phyloP scores from a whole-genome alignment of 345 rosid species.

The Boechera divaricarpa region DNA sequence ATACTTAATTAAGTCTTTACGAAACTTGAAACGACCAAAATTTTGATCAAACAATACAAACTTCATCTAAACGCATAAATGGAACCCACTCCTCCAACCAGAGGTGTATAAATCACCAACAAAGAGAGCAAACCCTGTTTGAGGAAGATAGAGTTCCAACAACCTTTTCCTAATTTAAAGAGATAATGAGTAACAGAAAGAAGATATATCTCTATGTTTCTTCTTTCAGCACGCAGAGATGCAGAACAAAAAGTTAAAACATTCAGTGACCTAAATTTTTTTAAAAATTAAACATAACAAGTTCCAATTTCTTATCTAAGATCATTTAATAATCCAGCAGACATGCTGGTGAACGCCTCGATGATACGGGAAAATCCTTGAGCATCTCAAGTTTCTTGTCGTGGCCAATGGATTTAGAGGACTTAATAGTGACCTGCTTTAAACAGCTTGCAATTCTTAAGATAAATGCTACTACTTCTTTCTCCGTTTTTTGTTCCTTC shows the following conservation, averaged over 20 bases:
- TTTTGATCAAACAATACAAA: too few species aligned
- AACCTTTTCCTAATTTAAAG: not conserved
- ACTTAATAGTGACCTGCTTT: not conserved
- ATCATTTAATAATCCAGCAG: not conserved
- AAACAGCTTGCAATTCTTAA: slow-evolving; percentile 7
- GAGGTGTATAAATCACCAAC: too few species aligned
- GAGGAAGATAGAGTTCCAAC: too few species aligned
- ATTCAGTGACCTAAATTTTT: not conserved
- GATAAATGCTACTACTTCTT: not conserved
- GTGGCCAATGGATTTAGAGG: not conserved
- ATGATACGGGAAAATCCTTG: not conserved
- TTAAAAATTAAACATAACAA: not conserved
- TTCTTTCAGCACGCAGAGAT: not conserved
- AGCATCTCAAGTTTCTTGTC: slow-evolving; percentile 26
- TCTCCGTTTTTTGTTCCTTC: slow-evolving; percentile 23
- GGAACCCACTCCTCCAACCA: too few species aligned
- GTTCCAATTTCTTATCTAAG: not conserved
- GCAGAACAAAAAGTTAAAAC: not conserved
- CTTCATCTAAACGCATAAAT: too few species aligned
- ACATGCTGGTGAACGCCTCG: slow-evolving; percentile 14
- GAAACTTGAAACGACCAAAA: too few species aligned
- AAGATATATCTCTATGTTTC: not conserved
- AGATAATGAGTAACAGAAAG: too few species aligned
- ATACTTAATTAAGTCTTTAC: too few species aligned
- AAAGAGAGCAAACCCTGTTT: too few species aligned